Evolutionary conservation across 495 filamentous ascomycete genomes (phyloP), one percentile per base, ranked within the genome.

Genomic region (Penicilliopsis zonata): DNA sequence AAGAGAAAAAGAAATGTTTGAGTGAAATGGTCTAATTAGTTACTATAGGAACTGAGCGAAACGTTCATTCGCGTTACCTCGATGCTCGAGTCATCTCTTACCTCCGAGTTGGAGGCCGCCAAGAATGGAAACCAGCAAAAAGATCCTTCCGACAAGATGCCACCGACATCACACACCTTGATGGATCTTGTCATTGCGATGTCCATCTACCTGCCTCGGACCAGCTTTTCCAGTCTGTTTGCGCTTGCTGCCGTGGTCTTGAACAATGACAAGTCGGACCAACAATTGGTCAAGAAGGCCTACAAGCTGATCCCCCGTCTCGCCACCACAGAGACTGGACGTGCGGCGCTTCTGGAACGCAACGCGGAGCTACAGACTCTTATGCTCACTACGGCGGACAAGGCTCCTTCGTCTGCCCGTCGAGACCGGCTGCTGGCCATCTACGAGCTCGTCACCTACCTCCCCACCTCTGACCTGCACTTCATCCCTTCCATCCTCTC

Each of bases 261-360:
- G 34, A 74, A 78, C 42, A 78, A 74, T 41, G 46, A 41, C 35
- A 54, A 50, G 18, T 47, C 26, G 9, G 92, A 96, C 40, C 80
- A 90, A 16, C 88, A 95, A 48, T 66, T 98, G n/a, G 86, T 96
- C 53, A 98, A 98, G 72, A 98, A 98, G 59, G 88, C 90, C 3
- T 98, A 96, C 66, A 95, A 96, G 56, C 67, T 98, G 30, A 85
- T 98, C 33, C 88, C 90, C 5, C 75, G 88, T 18, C 70, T 98
- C 26, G 79, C 82, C 2, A 75, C 81, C 18, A 87, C 86, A 5
- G 68, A 76, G n/a, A 66, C 59, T 17, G 92, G 92, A 10, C 65
- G 63, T 20, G 57, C 59, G 4, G 85, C 86, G 9, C 68, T 98
- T 4, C 43, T 67, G 40, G 74, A 82, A 38, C 76, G 85, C 33